phyloP scores from a whole-genome alignment of 108 stramenopile species.

The Aurantiochytrium sp. region DNA sequence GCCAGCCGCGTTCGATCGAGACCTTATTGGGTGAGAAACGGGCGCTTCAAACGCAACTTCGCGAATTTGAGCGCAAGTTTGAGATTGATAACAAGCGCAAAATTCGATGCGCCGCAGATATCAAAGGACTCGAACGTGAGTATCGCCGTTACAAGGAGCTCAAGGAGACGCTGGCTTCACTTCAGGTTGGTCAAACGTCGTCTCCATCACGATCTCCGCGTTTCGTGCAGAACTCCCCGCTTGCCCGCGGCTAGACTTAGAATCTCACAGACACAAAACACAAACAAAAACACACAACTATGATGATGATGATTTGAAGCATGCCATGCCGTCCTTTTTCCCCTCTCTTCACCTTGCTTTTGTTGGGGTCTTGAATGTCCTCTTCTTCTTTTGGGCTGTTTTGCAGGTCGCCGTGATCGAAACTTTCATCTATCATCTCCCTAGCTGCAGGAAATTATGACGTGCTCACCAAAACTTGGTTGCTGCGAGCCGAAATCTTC shows the following conservation, averaged over 20 bases:
- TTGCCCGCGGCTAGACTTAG: neutral
- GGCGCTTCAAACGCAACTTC: neutral
- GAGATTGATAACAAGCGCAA: constrained; percentile 3
- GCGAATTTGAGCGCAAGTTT: constrained; percentile 3
- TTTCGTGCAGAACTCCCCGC: no score
- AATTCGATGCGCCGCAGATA: constrained; percentile 38
- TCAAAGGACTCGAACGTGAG: constrained; percentile 35
- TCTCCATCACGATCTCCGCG: neutral
- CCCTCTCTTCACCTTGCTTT: no score
- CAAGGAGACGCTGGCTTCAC: constrained; percentile 21
- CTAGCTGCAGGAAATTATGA: no score
- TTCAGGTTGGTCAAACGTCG: neutral
- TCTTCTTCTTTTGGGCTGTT: no score
- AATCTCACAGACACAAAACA: neutral
- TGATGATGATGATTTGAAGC: no score
- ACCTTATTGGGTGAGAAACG: neutral
- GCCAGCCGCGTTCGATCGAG: neutral
- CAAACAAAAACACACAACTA: neutral
- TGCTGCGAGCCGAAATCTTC: no score
- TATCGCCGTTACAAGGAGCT: constrained; percentile 46
- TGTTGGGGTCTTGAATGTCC: no score
- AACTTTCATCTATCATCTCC: no score
- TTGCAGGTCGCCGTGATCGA: no score
- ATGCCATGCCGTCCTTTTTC: no score
- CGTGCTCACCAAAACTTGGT: no score